Evolutionary conservation across 345 rosid species (phyloP).

Genomic region (Jatropha curcas): DNA sequence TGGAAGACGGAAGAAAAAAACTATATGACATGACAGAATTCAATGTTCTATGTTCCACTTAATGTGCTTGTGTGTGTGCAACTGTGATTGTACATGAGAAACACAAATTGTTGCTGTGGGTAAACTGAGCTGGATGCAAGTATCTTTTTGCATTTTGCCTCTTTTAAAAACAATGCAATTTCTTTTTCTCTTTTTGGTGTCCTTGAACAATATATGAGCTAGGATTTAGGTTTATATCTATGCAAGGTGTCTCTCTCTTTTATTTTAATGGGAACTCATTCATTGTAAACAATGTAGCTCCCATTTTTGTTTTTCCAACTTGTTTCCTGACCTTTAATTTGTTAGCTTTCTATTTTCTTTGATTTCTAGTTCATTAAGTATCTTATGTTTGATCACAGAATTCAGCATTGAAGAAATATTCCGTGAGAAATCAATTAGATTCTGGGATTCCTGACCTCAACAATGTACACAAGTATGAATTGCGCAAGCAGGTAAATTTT

Average conservation of each 20-base stretch:
- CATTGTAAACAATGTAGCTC: too few species aligned
- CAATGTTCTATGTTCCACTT: too few species aligned
- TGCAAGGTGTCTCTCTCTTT: too few species aligned
- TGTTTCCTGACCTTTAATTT: neutral
- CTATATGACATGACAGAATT: too few species aligned
- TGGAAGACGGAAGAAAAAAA: neutral
- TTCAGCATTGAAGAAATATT: conserved; percentile 38
- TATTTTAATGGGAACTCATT: too few species aligned
- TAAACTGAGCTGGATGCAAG: neutral
- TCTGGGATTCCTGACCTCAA: conserved; percentile 21
- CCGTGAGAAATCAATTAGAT: conserved; percentile 25
- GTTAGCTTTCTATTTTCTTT: too few species aligned
- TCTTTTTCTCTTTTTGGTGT: neutral
- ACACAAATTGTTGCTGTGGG: neutral
- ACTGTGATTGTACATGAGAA: neutral
- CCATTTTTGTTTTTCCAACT: too few species aligned
- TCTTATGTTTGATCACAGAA: too few species aligned
- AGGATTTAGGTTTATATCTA: neutral
- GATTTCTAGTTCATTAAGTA: too few species aligned
- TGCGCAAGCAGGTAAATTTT: conserved; percentile 52
- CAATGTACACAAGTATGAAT: conserved; percentile 45
- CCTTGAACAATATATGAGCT: too few species aligned
- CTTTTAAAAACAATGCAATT: neutral
- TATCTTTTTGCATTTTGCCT: neutral
- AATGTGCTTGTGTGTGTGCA: too few species aligned